Evolutionary conservation across 2,329 filamentous ascomycete species (phyloP), one percentile per base, ranked within the genome.

Genomic region (Cladosporium austrohemisphaericum): DNA sequence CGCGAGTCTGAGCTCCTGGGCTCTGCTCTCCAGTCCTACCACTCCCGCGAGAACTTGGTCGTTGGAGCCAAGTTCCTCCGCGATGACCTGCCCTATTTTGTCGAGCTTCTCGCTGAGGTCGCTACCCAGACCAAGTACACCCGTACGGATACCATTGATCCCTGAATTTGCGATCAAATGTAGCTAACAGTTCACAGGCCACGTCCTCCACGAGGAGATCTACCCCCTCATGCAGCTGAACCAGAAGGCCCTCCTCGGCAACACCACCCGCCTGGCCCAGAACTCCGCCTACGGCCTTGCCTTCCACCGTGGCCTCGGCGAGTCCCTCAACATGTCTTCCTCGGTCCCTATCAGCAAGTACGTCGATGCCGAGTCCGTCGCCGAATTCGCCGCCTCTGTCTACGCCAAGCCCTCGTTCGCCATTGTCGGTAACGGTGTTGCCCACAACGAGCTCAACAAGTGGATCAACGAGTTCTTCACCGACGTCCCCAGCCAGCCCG

Each of bases 1-100:
- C 87, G 93, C 76, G 93, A 98, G 77, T 82, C 88, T 64, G 93
- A 98, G 76, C 85, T 98, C 55, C 83, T 98, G 58, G 93, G 94
- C 68, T 89, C 89, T 65, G 84, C 92, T 81, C 83, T 97, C 75
- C 80, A 76, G 62, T 79, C 92, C 58, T 88, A 87, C 72, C 90
- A 96, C 76, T 91, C 89, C 63, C 86, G 92, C 67, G 93, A 98
- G 78, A 90, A 90, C 68, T 76, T 98, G 56, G 83, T 98, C 53
- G 76, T 98, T 65, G 85, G 92, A 72, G 88, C 93, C 69, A 95
- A 86, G 76, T 98, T 98, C 80, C 83, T 98, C 60, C 84, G 89
- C 68, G 84, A 93, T 69, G 91, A 98, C 70, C 83, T 98, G 60
- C 93, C 93, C 60, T 98, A 97, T 81, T 98, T 95, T 71, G 83